Evolutionary conservation across 176 grass and related monocot genomes (phyloP).

Genomic region (Oryza officinalis): DNA sequence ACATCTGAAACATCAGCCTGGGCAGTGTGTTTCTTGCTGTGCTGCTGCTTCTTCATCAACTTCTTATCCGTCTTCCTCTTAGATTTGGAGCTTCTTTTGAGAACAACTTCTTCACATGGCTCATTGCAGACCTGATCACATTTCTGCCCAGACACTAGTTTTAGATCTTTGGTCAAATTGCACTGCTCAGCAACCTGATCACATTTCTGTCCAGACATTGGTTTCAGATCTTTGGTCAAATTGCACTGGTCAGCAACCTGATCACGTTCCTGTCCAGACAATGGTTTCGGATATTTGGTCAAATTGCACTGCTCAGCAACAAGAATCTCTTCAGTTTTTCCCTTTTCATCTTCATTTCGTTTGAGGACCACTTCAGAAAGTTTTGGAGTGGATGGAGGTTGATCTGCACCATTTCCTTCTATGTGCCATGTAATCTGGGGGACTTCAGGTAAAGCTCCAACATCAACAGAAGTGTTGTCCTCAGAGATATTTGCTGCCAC

Average conservation of each 20-base stretch:
- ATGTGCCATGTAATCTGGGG: conserved; percentile 13
- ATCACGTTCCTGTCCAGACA: conserved; percentile 10
- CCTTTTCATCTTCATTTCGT: conserved; percentile 26
- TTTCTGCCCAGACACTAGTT: conserved; percentile 28
- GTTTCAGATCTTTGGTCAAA: conserved; percentile 15
- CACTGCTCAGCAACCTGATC: conserved; percentile 26
- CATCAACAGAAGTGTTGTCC: conserved; percentile 16
- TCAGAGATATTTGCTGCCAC: conserved; percentile 21
- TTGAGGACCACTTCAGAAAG: conserved; percentile 27
- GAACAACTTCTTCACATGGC: conserved; percentile 38
- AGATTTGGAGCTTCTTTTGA: conserved; percentile 32
- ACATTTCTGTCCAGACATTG: conserved; percentile 21
- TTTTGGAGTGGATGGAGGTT: conserved; percentile 9
- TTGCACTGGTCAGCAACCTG: conserved; percentile 31
- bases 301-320: conserved; percentile 31
- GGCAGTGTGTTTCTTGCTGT: conserved; percentile 4
- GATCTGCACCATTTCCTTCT: conserved; percentile 22
- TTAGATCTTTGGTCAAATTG: conserved; percentile 18
- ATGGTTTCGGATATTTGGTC: conserved; percentile 18
- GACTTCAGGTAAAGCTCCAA: conserved; percentile 17
- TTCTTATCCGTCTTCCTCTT: conserved; percentile 31
- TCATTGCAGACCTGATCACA: conserved; percentile 10
- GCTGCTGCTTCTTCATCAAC: conserved; percentile 25
- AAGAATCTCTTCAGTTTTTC: conserved; percentile 23
- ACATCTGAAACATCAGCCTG: conserved; percentile 31